Base-by-base conservation (phyloP, 169 alveolate species). In the Theileria sp. region DNA sequence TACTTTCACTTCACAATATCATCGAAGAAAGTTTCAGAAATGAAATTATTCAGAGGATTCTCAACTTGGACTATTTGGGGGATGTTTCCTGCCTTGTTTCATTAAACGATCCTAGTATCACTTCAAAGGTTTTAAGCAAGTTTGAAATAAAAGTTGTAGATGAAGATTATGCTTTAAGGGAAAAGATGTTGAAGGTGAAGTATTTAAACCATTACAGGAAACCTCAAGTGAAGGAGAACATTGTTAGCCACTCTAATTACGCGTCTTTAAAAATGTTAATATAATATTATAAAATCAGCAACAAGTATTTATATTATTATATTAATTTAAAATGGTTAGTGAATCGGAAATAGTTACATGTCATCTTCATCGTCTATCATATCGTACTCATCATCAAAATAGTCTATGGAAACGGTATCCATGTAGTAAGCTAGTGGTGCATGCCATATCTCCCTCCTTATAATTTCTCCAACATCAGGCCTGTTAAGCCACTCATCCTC, bases 401-500 rank as follows among this genome's bases (percentile, higher is more conserved):
- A 86, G 44, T 86, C 93, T 23, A 90, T 92, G 54, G 92, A 69
- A 17, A 85, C 87, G 10, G 87, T 85, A 9, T 91, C 94, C 62
- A 88, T 51, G 71, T 92, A 94, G 75, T 93, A 93, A 17, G 96
- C 91, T 26, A 94, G 87, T 15, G 97, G 97, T 0, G 95, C 94
- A 82, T 94, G 97, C 95, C 95, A 94, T n/a, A 94, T 87, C 77
- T 94, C 97, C 79, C 97, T 73, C 66, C 97, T 74, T n/a, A 94
- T 87, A 0, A 94, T 87, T 79, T 94, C 97, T 0, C 97, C 97
- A 25, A 94, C 87, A 70, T 94, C 97, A 3, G 94, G 93, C n/a
- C 91, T 65, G 62, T 91, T 89, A n/a, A 87, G 85, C 87, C 92
- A 85, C 56, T 91, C 94, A 9, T 91, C 94, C 32, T 88, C 85